Evolutionary conservation across 768 basidiomycete species (phyloP), one percentile per base, ranked within the genome.

Genomic region (Suillus subalutaceus): DNA sequence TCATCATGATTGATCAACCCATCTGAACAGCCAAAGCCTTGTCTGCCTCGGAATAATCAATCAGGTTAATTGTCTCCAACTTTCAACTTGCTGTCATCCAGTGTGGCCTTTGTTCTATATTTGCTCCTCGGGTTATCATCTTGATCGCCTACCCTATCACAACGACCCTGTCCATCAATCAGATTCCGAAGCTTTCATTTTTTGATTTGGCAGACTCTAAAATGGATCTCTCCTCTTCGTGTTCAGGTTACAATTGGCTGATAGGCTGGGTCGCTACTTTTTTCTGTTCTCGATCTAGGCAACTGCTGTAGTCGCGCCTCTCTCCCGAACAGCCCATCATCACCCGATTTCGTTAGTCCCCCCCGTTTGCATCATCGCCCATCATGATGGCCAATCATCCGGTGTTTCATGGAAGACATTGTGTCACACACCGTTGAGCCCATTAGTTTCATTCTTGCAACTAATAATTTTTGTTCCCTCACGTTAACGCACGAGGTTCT

Each of bases 131-230:
- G 75, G 69, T 70, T 60, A 74, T 71, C 73, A 77, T 70, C 70
- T 75, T 74, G 76, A 77, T 77, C 75, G 69, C 69, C 71, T 74
- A 77, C 77, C 77, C 76, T 78, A 77, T 77, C 76, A 77, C 70
- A 68, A 55, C 76, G 76, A 77, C 76, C 75, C 75, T 76, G 60
- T 58, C n/a, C 71, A 76, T 75, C 74, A 75, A 70, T 68, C 69
- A 72, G 72, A 76, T 75, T 76, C 71, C 74, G 74, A 72, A 73
- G 69, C 63, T 68, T 44, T 63, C 56, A 18, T 56, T 44, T 50
- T 67, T 75, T 70, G 70, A 75, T 73, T 70, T 68, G 66, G 61
- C 16, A 18, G 65, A 41, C 71, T 65, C 65, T 44, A 71, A 67
- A 40, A 69, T 74, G 72, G 73, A 59, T 74, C 55, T 68, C 67